phyloP scores from a whole-genome alignment of 768 basidiomycete species.

The Gloeophyllum trabeum region DNA sequence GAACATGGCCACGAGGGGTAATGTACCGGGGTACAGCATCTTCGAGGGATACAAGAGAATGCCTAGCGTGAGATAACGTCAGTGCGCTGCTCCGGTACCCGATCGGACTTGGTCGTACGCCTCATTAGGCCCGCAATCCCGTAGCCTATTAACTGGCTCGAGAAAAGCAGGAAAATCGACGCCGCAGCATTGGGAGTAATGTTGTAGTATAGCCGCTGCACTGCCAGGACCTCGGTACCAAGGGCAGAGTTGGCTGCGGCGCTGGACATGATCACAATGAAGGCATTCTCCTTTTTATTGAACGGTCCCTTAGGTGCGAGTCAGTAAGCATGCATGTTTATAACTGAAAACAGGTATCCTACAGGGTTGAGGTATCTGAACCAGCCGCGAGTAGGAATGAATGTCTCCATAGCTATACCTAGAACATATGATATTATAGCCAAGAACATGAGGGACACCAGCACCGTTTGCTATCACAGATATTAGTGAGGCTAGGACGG shows the following conservation, averaged over 20 bases:
- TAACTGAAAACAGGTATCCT: slow-evolving; percentile 12
- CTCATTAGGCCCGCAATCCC: slow-evolving; percentile 44
- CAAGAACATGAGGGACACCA: slow-evolving; percentile 42
- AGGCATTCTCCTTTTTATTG: slow-evolving; percentile 50
- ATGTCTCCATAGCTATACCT: slow-evolving; percentile 32
- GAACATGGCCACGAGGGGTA: slow-evolving; percentile 37
- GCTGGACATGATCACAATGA: slow-evolving; percentile 46
- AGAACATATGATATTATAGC: slow-evolving; percentile 38
- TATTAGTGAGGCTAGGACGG: not conserved
- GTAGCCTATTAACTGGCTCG: slow-evolving; percentile 30
- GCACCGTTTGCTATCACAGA: slow-evolving; percentile 32
- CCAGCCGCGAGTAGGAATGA: slow-evolving; percentile 32
- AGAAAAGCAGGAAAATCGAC: slow-evolving; percentile 31
- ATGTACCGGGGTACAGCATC: slow-evolving; percentile 36
- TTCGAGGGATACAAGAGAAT: slow-evolving; percentile 41
- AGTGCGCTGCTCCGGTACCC: no score
- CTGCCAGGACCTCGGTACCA: slow-evolving; percentile 41
- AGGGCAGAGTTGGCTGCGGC: slow-evolving; percentile 43
- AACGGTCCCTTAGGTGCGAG: slow-evolving; percentile 34
- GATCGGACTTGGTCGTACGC: slow-evolving; percentile 20
- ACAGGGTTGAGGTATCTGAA: slow-evolving; percentile 44
- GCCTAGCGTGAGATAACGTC: slow-evolving; percentile 15
- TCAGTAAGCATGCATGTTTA: slow-evolving; percentile 3
- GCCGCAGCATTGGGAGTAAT: slow-evolving; percentile 32
- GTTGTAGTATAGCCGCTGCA: slow-evolving; percentile 43